Evolutionary conservation across 1,284 basidiomycete genomes (phyloP), one percentile per base, ranked within the genome.

Genomic region (Leccinum pachyderme): DNA sequence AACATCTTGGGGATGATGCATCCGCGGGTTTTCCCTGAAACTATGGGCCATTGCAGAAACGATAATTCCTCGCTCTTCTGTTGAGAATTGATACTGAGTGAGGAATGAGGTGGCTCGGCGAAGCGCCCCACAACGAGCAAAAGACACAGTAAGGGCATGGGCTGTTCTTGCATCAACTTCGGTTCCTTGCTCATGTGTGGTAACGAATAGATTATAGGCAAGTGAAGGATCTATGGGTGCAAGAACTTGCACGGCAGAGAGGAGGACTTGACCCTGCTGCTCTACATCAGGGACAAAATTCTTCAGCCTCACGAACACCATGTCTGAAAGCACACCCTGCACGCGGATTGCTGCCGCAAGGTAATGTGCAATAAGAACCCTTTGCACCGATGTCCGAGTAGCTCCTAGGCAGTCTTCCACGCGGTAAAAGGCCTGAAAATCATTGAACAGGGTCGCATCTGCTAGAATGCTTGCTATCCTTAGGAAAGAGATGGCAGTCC

Each of bases 401-500:
- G 50, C 56, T 18, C 32, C 54, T 27, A 9, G 24, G 47, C 58
- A 56, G 54, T 29, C 31, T 43, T 54, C 37, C 52, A 47, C 39
- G 45, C 45, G 43, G 54, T 51, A 64, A 52, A 66, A 62, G 22
- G 59, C 59, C 28, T 55, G 61, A 53, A 69, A 72, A 2, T 58
- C 61, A 2, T 72, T 63, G 11, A 74, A 64, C 12, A 85, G 63
- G 2, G 64, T 51, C 3, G 52, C 60, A 54, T 84, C 77, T 12
- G 61, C 59, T 8, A 74, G 65, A 15, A 64, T 59, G 15, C 72
- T 72, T 5, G 78, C 75, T 18, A 84, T 62, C 44, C 71, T 75
- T 43, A 85, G 63, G 63, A 85, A 82, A 3, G 77, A 72, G 2
- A 74, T 68, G 5, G 74, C 62, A 25, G 83, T 68, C 8, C 72